Base-by-base conservation (phyloP, 2,329 filamentous ascomycete species). In the Cadophora gregata region DNA sequence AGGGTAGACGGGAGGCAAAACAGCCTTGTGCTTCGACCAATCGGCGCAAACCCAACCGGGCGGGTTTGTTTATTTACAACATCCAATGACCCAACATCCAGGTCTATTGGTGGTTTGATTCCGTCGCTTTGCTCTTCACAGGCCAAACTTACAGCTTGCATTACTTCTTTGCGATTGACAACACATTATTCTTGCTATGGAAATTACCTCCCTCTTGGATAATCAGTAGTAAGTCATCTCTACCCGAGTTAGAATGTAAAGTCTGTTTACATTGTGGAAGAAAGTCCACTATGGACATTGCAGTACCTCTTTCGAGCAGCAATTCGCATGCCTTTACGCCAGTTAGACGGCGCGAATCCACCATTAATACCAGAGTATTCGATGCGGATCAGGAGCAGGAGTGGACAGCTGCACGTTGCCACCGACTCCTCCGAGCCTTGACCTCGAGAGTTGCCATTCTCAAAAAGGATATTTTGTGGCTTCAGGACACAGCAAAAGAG, bases 381-480 rank as follows among this genome's bases (percentile, higher is more conserved):
- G 45, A 69, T 38, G 64, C 66, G 12, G 70, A 73, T 48, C 55
- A 60, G 14, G 70, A 72, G 51, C 70, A 73, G 59, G 73, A 75
- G 66, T 78, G 81, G 81, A 82, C 80, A 12, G 74, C 80, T 25
- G 76, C 80, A 38, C 77, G 80, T 66, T 82, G 81, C 62, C 77
- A 81, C 62, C 79, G 81, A 25, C 71, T 83, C 50, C 75, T 83
- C 38, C 79, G 81, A 36, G 79, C 80, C 8, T 70, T 83, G 63
- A 76, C 79, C 31, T 82, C 81, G 14, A 76, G 80, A 53, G 78
- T 83, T 42, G 75, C 78, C 68, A 78, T 80, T 42, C 71, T 83
- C 3, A 77, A 76, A 27, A 81, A 77, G 64, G 77, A 79, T 5
- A 63, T 74, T 19, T 63, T 70, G 48, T 65, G 68, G 31, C 68